Conservation (phyloP, 768 basidiomycete genomes). For the Tylopilus plumbeoviolaceoides region DNA sequence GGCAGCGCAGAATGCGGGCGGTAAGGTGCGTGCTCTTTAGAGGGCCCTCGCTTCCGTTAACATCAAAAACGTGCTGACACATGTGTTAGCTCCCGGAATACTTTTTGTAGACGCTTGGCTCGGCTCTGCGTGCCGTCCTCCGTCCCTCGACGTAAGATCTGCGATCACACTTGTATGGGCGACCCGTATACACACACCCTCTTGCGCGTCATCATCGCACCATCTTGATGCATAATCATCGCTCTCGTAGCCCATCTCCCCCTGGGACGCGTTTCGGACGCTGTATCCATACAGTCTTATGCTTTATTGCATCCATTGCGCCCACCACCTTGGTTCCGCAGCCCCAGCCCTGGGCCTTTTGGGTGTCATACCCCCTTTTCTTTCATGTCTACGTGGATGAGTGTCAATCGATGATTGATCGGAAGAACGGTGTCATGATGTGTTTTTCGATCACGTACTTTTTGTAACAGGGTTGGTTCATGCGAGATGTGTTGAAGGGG, state of each 20-base stretch:
- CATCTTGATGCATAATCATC: slow-evolving; percentile 1
- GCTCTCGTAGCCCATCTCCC: not conserved
- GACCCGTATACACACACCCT: not conserved
- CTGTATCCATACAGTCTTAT: not conserved
- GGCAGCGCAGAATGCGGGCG: slow-evolving; percentile 62
- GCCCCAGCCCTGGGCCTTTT: not conserved
- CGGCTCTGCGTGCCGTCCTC: not conserved
- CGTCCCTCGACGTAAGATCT: slow-evolving; percentile 4
- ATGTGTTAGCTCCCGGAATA: slow-evolving; percentile 71
- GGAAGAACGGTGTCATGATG: not conserved
- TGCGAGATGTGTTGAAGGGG: not conserved
- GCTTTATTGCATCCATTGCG: not conserved
- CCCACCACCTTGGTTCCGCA: not conserved
- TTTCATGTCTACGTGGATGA: not conserved
- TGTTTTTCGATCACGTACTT: not conserved
- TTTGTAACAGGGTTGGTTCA: not conserved
- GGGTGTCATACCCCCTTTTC: not conserved
- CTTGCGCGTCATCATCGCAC: slow-evolving; percentile 2
- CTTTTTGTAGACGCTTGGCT: slow-evolving; percentile 45
- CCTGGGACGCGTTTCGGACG: slow-evolving; percentile 5
- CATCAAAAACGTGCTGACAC: slow-evolving; percentile 1
- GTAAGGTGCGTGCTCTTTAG: slow-evolving; percentile 49
- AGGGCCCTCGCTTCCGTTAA: not conserved
- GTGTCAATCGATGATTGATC: slow-evolving; percentile 5
- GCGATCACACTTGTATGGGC: slow-evolving; percentile 1